These are phyloP conservation scores for Chaetomiaceae sp. DNA, from an alignment of 2,329 filamentous ascomycete genomes.

Conservation along the genomic window DNA sequence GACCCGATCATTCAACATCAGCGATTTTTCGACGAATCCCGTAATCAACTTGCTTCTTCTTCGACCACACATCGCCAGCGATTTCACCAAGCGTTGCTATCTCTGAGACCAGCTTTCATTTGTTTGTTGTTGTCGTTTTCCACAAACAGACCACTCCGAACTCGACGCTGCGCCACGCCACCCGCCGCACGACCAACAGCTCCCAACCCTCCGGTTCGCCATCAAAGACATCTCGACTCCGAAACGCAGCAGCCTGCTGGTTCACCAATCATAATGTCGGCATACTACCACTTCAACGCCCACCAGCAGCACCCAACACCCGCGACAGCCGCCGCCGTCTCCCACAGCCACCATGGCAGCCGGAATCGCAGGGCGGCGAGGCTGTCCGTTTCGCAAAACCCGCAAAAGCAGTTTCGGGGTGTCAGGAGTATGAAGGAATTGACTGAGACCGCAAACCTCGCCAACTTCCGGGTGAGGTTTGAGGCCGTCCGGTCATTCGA, in stretches of 20 bases:
- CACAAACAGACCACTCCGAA: constrained; percentile 5
- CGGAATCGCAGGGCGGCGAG: constrained; percentile 81
- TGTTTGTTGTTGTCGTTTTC: constrained; percentile 17
- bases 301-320: constrained; percentile 54
- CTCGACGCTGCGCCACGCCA: neutral
- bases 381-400: constrained; percentile 71
- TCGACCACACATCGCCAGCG: neutral
- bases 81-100: neutral
- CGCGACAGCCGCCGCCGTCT: constrained; percentile 45
- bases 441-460: constrained; percentile 68
- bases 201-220: constrained; percentile 7
- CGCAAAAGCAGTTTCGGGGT: constrained; percentile 79
- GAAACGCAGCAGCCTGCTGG: constrained; percentile 8
- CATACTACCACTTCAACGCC: constrained; percentile 57
- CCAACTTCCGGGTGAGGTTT: constrained; percentile 77
- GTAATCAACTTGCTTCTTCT: neutral
- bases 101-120: constrained; percentile 17
- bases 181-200: neutral
- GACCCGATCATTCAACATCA: neutral
- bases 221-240: constrained; percentile 12
- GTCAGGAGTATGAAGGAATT: constrained; percentile 83
- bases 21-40: constrained; percentile 8
- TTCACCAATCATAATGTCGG: constrained; percentile 44
- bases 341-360: constrained; percentile 75
- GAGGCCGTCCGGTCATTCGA: constrained; percentile 92